Conservation (phyloP, 1,284 basidiomycete species). For the Ustilago trichophora region DNA sequence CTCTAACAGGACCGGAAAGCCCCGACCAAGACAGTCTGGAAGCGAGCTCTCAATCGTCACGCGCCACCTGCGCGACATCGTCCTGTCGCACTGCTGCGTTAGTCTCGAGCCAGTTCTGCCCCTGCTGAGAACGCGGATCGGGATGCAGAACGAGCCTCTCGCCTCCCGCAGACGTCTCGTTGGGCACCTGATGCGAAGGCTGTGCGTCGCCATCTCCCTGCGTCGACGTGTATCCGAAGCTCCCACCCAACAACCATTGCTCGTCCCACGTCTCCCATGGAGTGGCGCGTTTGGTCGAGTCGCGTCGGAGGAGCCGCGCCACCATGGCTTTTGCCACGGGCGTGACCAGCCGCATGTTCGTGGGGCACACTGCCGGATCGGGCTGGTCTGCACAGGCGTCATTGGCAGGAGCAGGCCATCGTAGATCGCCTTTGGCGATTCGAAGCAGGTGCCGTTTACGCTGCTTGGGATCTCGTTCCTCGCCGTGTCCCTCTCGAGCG, state of each 20-base stretch:
- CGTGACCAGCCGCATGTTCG: constrained; percentile 54
- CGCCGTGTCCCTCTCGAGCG: constrained; percentile 36
- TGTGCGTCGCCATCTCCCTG: background rate
- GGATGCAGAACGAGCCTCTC: constrained; percentile 45
- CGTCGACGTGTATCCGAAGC: constrained; percentile 39
- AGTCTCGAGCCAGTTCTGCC: constrained; percentile 51
- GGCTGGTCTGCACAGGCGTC: constrained; percentile 42
- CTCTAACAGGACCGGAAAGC: too few species aligned
- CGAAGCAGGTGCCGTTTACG: constrained; percentile 61
- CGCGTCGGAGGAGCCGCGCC: constrained; percentile 57
- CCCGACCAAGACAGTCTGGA: background rate
- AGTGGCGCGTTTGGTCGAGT: constrained; percentile 51
- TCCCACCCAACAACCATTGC: constrained; percentile 58
- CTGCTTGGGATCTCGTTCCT: constrained; percentile 46
- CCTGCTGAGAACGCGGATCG: constrained; percentile 48
- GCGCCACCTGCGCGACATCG: constrained; percentile 32
- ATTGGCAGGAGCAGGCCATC: constrained; percentile 67
- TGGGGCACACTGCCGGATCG: constrained; percentile 20
- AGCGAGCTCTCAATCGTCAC: constrained; percentile 28
- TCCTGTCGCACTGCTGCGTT: constrained; percentile 37
- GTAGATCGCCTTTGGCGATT: constrained; percentile 64
- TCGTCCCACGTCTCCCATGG: constrained; percentile 64
- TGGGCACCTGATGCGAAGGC: constrained; percentile 26
- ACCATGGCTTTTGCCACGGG: constrained; percentile 58
- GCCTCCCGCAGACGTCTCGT: constrained; percentile 44